phyloP scores from a whole-genome alignment of 108 stramenopile species.

The Cyclotella distinguenda region DNA sequence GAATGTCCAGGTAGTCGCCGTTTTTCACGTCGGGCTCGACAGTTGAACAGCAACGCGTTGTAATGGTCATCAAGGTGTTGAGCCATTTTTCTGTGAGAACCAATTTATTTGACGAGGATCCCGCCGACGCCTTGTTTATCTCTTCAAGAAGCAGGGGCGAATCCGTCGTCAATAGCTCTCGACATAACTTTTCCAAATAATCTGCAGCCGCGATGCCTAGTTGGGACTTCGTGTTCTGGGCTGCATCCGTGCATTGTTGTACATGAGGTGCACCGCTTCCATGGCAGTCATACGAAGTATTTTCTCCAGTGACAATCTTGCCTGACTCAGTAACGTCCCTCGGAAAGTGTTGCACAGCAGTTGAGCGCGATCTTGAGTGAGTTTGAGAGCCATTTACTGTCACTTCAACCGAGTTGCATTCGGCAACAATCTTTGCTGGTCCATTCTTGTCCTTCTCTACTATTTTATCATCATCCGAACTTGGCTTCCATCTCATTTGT shows the following conservation, averaged over 20 bases:
- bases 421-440: not conserved
- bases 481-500: conserved; percentile 33
- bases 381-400: conserved; percentile 11
- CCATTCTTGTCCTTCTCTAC: not conserved
- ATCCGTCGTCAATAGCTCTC: conserved; percentile 62
- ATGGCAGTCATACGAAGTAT: too few species aligned
- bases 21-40: conserved; percentile 89
- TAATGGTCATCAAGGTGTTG: conserved; percentile 71
- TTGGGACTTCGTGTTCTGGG: conserved; percentile 41
- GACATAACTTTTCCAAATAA: conserved; percentile 72
- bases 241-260: conserved; percentile 33
- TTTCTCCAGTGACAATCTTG: not conserved
- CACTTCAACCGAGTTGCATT: conserved; percentile 14
- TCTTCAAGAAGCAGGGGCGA: conserved; percentile 68
- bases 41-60: conserved; percentile 79
- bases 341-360: too few species aligned
- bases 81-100: conserved; percentile 58
- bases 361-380: too few species aligned
- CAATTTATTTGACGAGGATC: conserved; percentile 21
- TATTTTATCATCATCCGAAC: conserved; percentile 15
- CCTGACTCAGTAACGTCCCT: conserved; percentile 3
- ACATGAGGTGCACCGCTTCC: conserved; percentile 20
- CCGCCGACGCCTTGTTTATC: conserved; percentile 28
- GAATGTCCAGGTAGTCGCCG: conserved; percentile 78
- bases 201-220: conserved; percentile 62